Evolutionary conservation across 352 stramenopile species (phyloP).

Genomic region (Sclerospora graminicola): DNA sequence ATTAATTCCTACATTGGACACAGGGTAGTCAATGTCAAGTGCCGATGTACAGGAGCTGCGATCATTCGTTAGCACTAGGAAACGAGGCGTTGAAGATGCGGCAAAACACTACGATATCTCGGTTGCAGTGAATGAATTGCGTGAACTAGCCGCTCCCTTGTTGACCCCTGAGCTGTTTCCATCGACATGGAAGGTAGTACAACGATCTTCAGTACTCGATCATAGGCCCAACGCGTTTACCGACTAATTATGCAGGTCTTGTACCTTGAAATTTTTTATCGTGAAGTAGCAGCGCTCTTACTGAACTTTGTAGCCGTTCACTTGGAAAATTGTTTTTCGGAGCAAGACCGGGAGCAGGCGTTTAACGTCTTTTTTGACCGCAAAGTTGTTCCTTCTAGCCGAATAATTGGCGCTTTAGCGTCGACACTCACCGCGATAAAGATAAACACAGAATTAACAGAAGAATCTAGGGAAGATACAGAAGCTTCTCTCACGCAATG

Average conservation of each 20-base stretch:
- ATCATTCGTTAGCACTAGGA: conserved; percentile 36
- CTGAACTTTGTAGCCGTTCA: conserved; percentile 43
- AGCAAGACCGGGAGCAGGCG: conserved; percentile 23
- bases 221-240: not conserved
- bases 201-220: not conserved
- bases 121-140: conserved; percentile 17
- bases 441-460: not conserved
- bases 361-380: conserved; percentile 57
- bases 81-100: conserved; percentile 31
- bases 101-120: conserved; percentile 39
- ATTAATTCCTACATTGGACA: too few species aligned
- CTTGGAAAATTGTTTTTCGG: conserved; percentile 38
- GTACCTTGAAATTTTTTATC: conserved; percentile 47
- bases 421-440: conserved; percentile 26
- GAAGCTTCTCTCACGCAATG: conserved; percentile 33
- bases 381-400: conserved; percentile 23
- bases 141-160: conserved; percentile 32
- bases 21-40: not conserved
- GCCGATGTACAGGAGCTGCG: conserved; percentile 31
- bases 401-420: conserved; percentile 21
- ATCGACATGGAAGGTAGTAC: conserved; percentile 35
- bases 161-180: conserved; percentile 17
- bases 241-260: conserved; percentile 18
- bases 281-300: conserved; percentile 40
- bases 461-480: conserved; percentile 17